These are phyloP conservation scores for Lentinula raphanica DNA, from an alignment of 768 basidiomycete genomes.

Conservation along the genomic window DNA sequence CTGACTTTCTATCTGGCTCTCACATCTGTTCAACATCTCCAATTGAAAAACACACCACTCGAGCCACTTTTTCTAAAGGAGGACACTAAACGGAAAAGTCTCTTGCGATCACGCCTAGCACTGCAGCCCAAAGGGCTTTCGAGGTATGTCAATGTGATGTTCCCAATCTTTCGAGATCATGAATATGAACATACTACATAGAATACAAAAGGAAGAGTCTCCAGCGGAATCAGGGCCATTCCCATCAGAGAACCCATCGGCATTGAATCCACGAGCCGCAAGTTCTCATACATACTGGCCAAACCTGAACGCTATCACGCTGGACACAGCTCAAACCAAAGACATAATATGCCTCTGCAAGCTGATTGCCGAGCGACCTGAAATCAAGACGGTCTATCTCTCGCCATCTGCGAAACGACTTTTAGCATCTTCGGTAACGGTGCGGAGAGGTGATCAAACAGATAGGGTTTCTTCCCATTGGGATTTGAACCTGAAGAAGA, in stretches of 20 bases:
- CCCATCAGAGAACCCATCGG: not conserved
- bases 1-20: not conserved
- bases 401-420: constrained; percentile 5
- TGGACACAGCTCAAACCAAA: constrained; percentile 1
- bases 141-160: not conserved
- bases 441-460: not conserved
- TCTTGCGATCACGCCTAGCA: constrained; percentile 5
- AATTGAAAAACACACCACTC: not conserved
- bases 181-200: not conserved
- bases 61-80: not conserved
- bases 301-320: not conserved
- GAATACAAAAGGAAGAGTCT: not conserved
- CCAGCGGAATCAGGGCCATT: not conserved
- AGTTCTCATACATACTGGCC: constrained; percentile 1
- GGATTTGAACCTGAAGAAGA: not conserved
- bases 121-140: not conserved
- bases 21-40: constrained; percentile 5
- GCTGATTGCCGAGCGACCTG: constrained; percentile 2
- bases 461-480: not conserved
- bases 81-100: not conserved
- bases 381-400: constrained; percentile 6
- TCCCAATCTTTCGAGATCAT: not conserved
- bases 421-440: not conserved
- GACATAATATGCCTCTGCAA: constrained; percentile 8
- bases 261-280: not conserved